Conservation (phyloP, 1,139 yeast genomes). For the Candida freyschussii region DNA sequence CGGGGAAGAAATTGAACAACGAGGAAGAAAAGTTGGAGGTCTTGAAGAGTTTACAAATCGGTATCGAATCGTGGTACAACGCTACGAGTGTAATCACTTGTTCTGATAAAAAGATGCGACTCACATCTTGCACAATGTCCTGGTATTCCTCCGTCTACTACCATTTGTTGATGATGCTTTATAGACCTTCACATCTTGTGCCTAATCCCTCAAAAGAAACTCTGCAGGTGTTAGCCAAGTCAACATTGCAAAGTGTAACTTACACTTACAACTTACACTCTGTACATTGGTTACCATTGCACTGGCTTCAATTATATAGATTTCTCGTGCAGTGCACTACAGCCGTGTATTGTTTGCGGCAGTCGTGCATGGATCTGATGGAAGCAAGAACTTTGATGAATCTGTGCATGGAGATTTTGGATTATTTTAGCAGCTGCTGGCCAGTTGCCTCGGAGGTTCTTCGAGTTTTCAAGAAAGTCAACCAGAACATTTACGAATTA, state of each 20-base stretch:
- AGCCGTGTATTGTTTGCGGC: constrained; percentile 40
- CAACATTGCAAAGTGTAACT: constrained; percentile 37
- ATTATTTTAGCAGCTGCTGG: constrained; percentile 44
- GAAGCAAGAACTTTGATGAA: constrained; percentile 42
- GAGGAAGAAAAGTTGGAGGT: constrained; percentile 29
- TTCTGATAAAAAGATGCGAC: constrained; percentile 25
- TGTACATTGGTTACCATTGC: constrained; percentile 39
- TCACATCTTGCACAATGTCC: constrained; percentile 37
- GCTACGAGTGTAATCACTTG: constrained; percentile 27
- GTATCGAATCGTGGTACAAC: constrained; percentile 40
- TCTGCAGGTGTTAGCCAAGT: constrained; percentile 35
- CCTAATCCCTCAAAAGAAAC: constrained; percentile 39
- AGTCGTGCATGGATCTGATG: constrained; percentile 40
- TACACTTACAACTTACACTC: constrained; percentile 40
- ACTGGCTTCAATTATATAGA: constrained; percentile 45
- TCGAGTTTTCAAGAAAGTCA: constrained; percentile 38
- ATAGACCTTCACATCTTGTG: constrained; percentile 43
- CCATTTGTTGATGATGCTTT: constrained; percentile 38
- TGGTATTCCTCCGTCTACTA: constrained; percentile 46
- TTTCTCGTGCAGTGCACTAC: constrained; percentile 42
- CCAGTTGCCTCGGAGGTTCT: constrained; percentile 41
- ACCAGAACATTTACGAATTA: constrained; percentile 37
- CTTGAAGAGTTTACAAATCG: constrained; percentile 31
- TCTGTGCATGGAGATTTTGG: constrained; percentile 40
- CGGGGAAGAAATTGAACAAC: constrained; percentile 27